Percentiles rank a stretch among this genome's conserved stretches.
Evolutionary conservation across 345 rosid genomes (phyloP).

Genomic region (Eucalyptus rudis): DNA sequence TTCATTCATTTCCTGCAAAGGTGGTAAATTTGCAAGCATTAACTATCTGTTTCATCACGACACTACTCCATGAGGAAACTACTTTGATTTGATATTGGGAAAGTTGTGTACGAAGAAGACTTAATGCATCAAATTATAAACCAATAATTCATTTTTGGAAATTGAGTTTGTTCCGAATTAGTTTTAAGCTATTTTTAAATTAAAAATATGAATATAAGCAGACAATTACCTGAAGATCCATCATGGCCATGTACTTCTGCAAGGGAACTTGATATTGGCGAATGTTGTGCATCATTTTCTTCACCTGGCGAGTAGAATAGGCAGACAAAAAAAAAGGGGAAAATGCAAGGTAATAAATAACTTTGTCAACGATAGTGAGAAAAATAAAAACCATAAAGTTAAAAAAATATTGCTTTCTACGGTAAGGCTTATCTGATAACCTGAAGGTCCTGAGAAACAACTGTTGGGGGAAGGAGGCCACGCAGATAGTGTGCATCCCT

Average conservation of each 20-base stretch:
- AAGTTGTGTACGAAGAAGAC: neutral
- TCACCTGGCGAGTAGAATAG: conserved; percentile 34
- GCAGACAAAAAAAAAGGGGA: neutral
- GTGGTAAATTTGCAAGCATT: neutral
- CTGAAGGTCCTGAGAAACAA: conserved; percentile 87
- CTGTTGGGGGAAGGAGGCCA: conserved; percentile 90
- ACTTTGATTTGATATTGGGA: neutral
- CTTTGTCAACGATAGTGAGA: neutral
- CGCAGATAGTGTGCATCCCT: conserved; percentile 85
- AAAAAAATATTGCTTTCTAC: neutral
- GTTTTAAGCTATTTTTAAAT: neutral
- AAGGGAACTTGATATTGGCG: conserved; percentile 86
- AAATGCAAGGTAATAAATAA: neutral
- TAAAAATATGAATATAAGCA: neutral
- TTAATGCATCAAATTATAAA: neutral
- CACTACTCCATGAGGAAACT: neutral
- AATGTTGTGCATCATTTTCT: conserved; percentile 76
- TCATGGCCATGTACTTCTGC: conserved; percentile 94
- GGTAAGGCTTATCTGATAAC: conserved; percentile 7
- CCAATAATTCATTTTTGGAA: neutral
- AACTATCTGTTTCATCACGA: neutral
- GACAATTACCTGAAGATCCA: conserved; percentile 79
- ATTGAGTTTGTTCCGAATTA: neutral
- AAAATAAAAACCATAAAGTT: neutral
- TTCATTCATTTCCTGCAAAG: conserved; percentile 75